phyloP scores from a whole-genome alignment of 352 stramenopile species.

The Discostella stelligera region DNA sequence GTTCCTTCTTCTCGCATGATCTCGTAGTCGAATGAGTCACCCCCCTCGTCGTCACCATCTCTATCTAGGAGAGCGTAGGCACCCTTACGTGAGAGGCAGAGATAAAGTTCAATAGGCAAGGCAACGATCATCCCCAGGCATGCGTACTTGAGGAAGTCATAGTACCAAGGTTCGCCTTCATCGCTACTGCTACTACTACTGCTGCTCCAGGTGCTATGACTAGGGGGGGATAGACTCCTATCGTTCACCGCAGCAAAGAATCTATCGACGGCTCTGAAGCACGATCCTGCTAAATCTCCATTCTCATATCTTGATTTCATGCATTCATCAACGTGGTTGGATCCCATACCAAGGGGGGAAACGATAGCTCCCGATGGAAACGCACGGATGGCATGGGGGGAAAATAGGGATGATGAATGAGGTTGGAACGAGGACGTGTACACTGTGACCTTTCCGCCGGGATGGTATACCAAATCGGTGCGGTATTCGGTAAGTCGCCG shows the following conservation, averaged over 20 bases:
- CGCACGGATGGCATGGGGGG: background rate
- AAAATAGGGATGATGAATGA: background rate
- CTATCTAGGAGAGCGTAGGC: background rate
- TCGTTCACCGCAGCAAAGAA: background rate
- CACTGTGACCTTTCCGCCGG: constrained; percentile 25
- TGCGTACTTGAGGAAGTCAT: background rate
- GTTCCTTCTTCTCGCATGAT: constrained; percentile 12
- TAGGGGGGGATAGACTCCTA: background rate
- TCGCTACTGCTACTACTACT: background rate
- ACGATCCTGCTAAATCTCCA: constrained; percentile 13
- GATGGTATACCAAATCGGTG: constrained; percentile 27
- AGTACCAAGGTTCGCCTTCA: background rate
- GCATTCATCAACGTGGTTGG: constrained; percentile 17
- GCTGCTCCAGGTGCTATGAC: background rate
- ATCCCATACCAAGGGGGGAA: constrained; percentile 14
- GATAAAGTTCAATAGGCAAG: background rate
- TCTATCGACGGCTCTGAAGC: background rate
- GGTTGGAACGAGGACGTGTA: constrained; percentile 9
- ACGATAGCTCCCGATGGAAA: background rate
- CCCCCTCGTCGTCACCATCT: constrained; percentile 13
- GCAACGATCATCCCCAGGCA: constrained; percentile 1
- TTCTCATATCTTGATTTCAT: constrained; percentile 21
- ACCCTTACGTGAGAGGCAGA: background rate
- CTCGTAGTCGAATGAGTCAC: constrained; percentile 16
- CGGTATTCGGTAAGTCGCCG: constrained; percentile 39